Evolutionary conservation across 768 basidiomycete genomes (phyloP).

Genomic region (Mycena galopus): DNA sequence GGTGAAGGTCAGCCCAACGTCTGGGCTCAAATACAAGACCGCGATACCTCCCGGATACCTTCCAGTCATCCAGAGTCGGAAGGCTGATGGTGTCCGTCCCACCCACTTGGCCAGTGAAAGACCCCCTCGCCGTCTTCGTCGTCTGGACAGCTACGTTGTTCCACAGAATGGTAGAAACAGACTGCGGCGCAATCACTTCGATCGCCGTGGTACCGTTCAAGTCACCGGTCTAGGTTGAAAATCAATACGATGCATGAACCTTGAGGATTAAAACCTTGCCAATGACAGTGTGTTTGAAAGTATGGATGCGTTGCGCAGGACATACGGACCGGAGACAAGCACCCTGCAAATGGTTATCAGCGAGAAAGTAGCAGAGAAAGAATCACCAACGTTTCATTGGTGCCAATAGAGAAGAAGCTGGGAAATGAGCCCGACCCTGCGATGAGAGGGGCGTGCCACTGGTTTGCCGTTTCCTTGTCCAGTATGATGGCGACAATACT

Average conservation of each 20-base stretch:
- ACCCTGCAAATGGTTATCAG: slow-evolving; percentile 43
- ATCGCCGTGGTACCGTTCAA: slow-evolving; percentile 61
- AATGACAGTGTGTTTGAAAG: slow-evolving; percentile 49
- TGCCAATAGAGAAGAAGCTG: slow-evolving; percentile 60
- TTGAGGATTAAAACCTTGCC: slow-evolving; percentile 40
- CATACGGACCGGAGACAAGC: slow-evolving; percentile 66
- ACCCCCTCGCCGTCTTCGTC: slow-evolving; percentile 45
- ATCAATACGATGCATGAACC: background rate
- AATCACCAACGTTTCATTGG: slow-evolving; percentile 54
- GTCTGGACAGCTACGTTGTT: slow-evolving; percentile 49
- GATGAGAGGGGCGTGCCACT: slow-evolving; percentile 65
- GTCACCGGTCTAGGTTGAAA: slow-evolving; percentile 57
- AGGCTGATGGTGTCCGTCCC: slow-evolving; percentile 41
- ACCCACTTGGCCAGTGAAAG: slow-evolving; percentile 45
- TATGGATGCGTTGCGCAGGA: slow-evolving; percentile 64
- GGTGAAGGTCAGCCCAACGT: slow-evolving; percentile 2
- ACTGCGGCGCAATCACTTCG: slow-evolving; percentile 57
- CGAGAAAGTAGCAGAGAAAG: background rate
- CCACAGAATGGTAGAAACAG: slow-evolving; percentile 54
- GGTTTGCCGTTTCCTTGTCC: slow-evolving; percentile 63
- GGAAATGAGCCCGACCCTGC: slow-evolving; percentile 51
- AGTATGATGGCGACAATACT: slow-evolving; percentile 51
- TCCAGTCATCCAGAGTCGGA: slow-evolving; percentile 46
- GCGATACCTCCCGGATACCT: background rate
- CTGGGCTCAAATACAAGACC: background rate